These are phyloP conservation scores for Malassezia arunalokei DNA, from an alignment of 1,284 basidiomycete species.

Conservation along the genomic window DNA sequence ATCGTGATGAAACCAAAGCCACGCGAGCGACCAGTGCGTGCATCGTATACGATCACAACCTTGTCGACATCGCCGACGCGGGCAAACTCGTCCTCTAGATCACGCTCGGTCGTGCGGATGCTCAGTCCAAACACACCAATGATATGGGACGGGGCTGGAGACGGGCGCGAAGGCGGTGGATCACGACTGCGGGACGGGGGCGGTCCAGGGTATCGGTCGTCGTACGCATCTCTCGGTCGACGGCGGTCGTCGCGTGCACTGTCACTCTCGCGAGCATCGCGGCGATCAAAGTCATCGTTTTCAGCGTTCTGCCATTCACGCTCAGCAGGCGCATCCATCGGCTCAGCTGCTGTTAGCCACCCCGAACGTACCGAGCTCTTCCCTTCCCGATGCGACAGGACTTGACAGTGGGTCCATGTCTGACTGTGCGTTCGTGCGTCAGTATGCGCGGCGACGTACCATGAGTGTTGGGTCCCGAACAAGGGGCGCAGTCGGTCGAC, in stretches of 20 bases:
- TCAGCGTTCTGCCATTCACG: slow-evolving; percentile 12
- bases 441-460: slow-evolving; percentile 4
- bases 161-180: slow-evolving; percentile 15
- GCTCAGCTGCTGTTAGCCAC: not conserved
- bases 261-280: slow-evolving; percentile 15
- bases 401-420: slow-evolving; percentile 11
- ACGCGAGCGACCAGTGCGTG: slow-evolving; percentile 84
- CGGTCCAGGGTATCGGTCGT: not conserved
- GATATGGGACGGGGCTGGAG: slow-evolving; percentile 66
- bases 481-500: too few species aligned
- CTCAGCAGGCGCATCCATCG: slow-evolving; percentile 6
- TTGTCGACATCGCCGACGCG: slow-evolving; percentile 83
- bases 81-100: slow-evolving; percentile 84
- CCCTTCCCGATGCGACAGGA: not conserved
- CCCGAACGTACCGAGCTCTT: slow-evolving; percentile 3
- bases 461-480: not conserved
- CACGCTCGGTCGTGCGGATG: slow-evolving; percentile 82
- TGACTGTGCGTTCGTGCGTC: slow-evolving; percentile 3
- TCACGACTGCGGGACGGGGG: slow-evolving; percentile 1
- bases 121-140: slow-evolving; percentile 92
- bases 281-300: slow-evolving; percentile 15
- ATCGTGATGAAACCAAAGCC: slow-evolving; percentile 97
- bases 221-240: not conserved
- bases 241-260: slow-evolving; percentile 2
- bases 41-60: slow-evolving; percentile 88